Percentiles rank a stretch among this genome's conserved stretches.
Conservation (phyloP, 2,329 filamentous ascomycete species). For the Diaporthe sp. region DNA sequence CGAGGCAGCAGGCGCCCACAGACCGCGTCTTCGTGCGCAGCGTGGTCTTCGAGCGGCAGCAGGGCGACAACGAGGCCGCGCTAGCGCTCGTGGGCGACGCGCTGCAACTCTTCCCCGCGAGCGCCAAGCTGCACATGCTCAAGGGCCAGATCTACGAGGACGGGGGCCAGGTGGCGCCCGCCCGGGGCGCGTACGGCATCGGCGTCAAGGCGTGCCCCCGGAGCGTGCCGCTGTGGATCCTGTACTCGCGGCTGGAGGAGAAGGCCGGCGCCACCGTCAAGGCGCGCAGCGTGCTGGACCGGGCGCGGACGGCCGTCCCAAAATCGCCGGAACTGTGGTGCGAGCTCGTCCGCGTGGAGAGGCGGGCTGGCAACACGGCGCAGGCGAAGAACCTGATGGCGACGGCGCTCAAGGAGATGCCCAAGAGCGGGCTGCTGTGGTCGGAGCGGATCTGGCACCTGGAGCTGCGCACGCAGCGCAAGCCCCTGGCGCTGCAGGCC, state of each 20-base stretch:
- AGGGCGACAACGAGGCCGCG: constrained; percentile 81
- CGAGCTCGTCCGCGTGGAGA: constrained; percentile 93
- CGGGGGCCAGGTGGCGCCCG: constrained; percentile 81
- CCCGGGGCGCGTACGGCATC: constrained; percentile 87
- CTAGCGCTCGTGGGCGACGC: constrained; percentile 90
- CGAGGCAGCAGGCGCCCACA: constrained; percentile 88
- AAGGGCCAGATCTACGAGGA: constrained; percentile 98
- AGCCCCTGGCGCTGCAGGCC: constrained; percentile 89
- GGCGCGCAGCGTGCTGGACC: constrained; percentile 91
- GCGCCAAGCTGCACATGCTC: constrained; percentile 96
- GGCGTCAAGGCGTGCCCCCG: constrained; percentile 89
- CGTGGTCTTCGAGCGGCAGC: constrained; percentile 90
- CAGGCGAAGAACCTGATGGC: constrained; percentile 96
- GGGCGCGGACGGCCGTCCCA: constrained; percentile 87
- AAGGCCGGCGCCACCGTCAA: constrained; percentile 85
- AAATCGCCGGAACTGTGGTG: constrained; percentile 89
- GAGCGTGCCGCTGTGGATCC: constrained; percentile 88
- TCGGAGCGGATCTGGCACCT: constrained; percentile 95
- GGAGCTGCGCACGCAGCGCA: constrained; percentile 90
- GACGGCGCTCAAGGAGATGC: constrained; percentile 89
- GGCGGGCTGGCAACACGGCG: constrained; percentile 82
- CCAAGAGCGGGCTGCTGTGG: constrained; percentile 89
- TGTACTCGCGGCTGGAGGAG: constrained; percentile 91
- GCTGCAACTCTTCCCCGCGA: constrained; percentile 84
- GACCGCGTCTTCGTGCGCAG: constrained; percentile 98